Evolutionary conservation across 2,329 filamentous ascomycete species (phyloP).

Genomic region (Pezicula neosporulosa): DNA sequence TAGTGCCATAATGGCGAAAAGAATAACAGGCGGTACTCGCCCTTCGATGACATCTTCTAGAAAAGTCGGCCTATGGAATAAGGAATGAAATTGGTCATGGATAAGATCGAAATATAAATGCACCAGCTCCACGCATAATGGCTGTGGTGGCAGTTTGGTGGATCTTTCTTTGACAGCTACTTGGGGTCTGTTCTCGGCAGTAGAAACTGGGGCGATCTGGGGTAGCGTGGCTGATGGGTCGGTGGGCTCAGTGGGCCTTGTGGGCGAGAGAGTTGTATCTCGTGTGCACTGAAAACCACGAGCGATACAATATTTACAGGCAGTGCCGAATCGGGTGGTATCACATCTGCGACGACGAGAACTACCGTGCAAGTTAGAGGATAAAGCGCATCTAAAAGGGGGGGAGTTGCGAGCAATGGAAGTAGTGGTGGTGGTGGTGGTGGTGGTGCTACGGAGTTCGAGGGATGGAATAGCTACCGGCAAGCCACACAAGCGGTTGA

Average conservation of each 20-base stretch:
- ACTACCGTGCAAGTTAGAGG: neutral
- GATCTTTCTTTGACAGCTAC: neutral
- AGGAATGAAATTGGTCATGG: conserved; percentile 30
- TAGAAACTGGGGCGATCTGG: neutral
- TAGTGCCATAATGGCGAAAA: conserved; percentile 24
- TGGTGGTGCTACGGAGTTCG: neutral
- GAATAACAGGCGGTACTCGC: conserved; percentile 15
- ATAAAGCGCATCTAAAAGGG: neutral
- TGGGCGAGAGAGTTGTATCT: conserved; percentile 1
- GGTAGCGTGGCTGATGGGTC: neutral
- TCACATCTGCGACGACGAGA: conserved; percentile 8
- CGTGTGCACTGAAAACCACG: conserved; percentile 7
- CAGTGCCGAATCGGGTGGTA: conserved; percentile 1
- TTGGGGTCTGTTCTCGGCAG: neutral
- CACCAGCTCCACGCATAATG: conserved; percentile 17
- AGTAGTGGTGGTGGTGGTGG: neutral
- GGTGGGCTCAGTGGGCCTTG: neutral
- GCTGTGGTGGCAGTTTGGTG: neutral
- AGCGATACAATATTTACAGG: conserved; percentile 6
- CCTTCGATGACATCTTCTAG: conserved; percentile 21
- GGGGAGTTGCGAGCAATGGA: neutral
- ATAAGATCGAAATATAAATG: conserved; percentile 32
- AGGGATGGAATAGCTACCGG: neutral
- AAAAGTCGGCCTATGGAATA: conserved; percentile 29
- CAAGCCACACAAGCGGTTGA: conserved; percentile 3